Percentiles rank a stretch among this genome's conserved stretches.
Evolutionary conservation across 176 grass and related monocot genomes (phyloP).

Genomic region (Ensete glaucum): DNA sequence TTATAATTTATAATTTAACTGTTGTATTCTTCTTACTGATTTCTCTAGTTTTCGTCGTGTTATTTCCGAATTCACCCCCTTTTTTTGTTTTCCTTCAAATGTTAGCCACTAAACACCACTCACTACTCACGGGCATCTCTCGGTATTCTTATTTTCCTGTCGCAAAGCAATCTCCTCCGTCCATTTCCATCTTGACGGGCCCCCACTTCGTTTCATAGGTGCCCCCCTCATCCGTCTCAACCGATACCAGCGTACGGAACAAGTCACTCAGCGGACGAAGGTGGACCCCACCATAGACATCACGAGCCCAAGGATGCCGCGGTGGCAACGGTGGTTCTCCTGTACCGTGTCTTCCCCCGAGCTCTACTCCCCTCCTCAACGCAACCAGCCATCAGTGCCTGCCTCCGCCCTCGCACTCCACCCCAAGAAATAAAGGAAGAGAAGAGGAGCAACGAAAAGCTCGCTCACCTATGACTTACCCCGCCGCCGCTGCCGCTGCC

Average conservation of each 20-base stretch:
- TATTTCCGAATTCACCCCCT: too few relatives aligned
- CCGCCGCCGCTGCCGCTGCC: constrained; percentile 17
- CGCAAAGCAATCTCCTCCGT: neutral
- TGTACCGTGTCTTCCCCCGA: too few relatives aligned
- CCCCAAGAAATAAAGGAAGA: neutral
- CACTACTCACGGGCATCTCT: neutral
- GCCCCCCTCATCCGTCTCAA: neutral
- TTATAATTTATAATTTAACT: too few relatives aligned
- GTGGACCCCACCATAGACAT: too few relatives aligned
- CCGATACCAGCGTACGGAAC: neutral
- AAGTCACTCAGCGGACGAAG: too few relatives aligned
- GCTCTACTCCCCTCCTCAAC: too few relatives aligned
- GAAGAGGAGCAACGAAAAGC: neutral
- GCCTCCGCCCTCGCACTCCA: neutral
- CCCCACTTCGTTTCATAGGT: neutral
- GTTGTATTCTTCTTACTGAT: too few relatives aligned
- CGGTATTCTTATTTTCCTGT: neutral
- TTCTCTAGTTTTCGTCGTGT: too few relatives aligned
- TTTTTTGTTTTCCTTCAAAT: too few relatives aligned
- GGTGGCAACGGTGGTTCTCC: too few relatives aligned
- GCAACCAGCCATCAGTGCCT: neutral
- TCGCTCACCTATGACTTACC: neutral
- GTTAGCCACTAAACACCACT: too few relatives aligned
- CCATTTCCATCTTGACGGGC: neutral
- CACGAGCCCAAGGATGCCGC: too few relatives aligned